A percentile compares a stretch with the other conserved stretches of the same genome.
Evolutionary conservation across 2,329 filamentous ascomycete species (phyloP).

Genomic region (Ilyonectria destructans): DNA sequence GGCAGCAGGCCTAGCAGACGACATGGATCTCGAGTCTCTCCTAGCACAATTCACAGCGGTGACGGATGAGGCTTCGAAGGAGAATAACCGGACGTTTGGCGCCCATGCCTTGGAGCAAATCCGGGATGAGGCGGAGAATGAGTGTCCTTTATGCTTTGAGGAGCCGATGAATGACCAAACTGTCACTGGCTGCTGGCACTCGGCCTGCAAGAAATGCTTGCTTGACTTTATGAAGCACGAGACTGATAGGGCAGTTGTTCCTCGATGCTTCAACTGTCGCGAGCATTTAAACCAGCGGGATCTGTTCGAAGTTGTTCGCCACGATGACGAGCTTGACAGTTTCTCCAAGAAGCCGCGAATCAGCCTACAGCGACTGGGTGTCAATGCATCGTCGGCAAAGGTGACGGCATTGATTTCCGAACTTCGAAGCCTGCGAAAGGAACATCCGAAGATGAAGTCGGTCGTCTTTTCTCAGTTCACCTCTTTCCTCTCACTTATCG

Average conservation of each 20-base stretch:
- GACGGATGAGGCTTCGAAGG: conserved; percentile 76
- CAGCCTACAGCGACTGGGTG: conserved; percentile 73
- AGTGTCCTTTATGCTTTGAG: conserved; percentile 95
- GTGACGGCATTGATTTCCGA: conserved; percentile 85
- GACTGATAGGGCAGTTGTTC: conserved; percentile 80
- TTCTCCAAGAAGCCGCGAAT: conserved; percentile 66
- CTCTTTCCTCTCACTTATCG: conserved; percentile 93
- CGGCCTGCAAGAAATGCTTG: conserved; percentile 95
- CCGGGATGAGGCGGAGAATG: conserved; percentile 87
- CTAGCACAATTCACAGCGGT: conserved; percentile 87
- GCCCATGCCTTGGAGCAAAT: conserved; percentile 93
- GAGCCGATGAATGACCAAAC: conserved; percentile 96
- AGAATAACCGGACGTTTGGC: conserved; percentile 76
- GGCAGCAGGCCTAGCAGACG: conserved; percentile 87
- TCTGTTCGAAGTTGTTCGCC: conserved; percentile 91
- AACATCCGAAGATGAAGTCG: conserved; percentile 82
- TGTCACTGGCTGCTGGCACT: conserved; percentile 98
- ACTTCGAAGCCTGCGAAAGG: conserved; percentile 78
- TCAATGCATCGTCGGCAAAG: conserved; percentile 86
- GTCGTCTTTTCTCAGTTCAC: conserved; percentile 99
- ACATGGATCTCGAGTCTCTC: conserved; percentile 93
- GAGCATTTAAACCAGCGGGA: conserved; percentile 86
- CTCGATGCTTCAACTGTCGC: conserved; percentile 93
- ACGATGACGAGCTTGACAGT: conserved; percentile 74
- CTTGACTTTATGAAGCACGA: conserved; percentile 92